These are phyloP conservation scores for Yamadazyma akitaensis DNA, from an alignment of 805 yeast genomes.

Conservation along the genomic window DNA sequence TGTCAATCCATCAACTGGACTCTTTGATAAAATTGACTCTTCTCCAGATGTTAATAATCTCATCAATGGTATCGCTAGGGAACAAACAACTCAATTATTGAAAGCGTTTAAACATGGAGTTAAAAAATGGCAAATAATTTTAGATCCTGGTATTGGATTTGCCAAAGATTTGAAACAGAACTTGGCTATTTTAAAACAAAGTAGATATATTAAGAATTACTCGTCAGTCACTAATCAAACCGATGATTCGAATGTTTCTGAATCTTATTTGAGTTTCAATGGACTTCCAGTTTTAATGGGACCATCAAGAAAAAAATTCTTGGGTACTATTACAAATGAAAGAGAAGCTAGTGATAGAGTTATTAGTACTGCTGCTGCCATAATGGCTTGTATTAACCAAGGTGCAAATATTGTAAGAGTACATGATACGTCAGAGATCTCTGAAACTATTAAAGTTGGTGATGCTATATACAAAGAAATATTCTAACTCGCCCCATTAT, in stretches of 20 bases:
- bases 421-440: constrained; percentile 69
- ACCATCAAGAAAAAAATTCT: constrained; percentile 83
- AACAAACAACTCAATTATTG: constrained; percentile 53
- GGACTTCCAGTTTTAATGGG: constrained; percentile 75
- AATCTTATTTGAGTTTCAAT: constrained; percentile 40
- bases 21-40: constrained; percentile 11
- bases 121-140: constrained; percentile 81
- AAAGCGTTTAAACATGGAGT: constrained; percentile 64
- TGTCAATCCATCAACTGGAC: constrained; percentile 24
- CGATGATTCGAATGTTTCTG: constrained; percentile 13
- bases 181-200: constrained; percentile 55
- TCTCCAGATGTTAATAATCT: constrained; percentile 31
- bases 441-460: constrained; percentile 49
- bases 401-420: constrained; percentile 82
- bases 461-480: constrained; percentile 61
- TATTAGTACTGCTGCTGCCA: constrained; percentile 72
- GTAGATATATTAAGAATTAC: constrained; percentile 48
- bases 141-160: constrained; percentile 96
- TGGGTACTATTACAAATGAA: constrained; percentile 69
- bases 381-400: constrained; percentile 68
- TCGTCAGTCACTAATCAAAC: constrained; percentile 23
- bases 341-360: constrained; percentile 58
- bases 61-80: constrained; percentile 59
- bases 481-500: background rate
- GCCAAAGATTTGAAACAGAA: constrained; percentile 82